phyloP scores from a whole-genome alignment of 2,329 filamentous ascomycete species.

The Cadophora malorum region DNA sequence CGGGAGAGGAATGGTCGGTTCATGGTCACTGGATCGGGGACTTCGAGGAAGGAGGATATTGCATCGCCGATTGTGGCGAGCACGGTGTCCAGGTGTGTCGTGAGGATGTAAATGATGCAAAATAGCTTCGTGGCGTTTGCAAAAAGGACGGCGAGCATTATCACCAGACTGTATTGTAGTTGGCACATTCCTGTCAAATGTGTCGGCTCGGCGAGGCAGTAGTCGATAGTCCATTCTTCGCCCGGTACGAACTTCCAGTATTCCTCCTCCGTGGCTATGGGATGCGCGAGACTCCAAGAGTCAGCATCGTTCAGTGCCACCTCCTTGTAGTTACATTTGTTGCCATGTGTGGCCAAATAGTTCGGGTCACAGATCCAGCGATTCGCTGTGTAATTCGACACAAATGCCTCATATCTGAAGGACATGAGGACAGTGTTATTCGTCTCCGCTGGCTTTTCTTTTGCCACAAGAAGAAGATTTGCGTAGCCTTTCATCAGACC shows the following conservation, averaged over 20 bases:
- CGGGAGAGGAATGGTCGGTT: constrained; percentile 39
- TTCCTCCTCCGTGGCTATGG: background rate
- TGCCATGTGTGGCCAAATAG: constrained; percentile 30
- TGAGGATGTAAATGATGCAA: constrained; percentile 29
- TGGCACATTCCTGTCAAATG: constrained; percentile 30
- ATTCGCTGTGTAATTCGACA: constrained; percentile 35
- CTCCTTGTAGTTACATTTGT: constrained; percentile 32
- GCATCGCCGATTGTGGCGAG: constrained; percentile 48
- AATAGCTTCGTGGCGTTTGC: constrained; percentile 31
- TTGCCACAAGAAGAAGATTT: constrained; percentile 35
- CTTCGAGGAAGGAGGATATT: constrained; percentile 47
- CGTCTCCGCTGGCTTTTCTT: constrained; percentile 25
- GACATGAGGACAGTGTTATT: constrained; percentile 32
- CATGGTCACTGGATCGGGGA: constrained; percentile 43
- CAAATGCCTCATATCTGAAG: constrained; percentile 32
- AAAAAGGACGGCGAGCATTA: constrained; percentile 32
- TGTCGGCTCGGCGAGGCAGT: constrained; percentile 34
- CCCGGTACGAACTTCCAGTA: constrained; percentile 16
- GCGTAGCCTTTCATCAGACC: constrained; percentile 26
- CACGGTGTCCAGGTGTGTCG: constrained; percentile 29
- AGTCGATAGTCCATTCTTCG: constrained; percentile 34
- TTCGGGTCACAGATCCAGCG: constrained; percentile 37
- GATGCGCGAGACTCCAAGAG: constrained; percentile 32
- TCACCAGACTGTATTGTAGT: constrained; percentile 35
- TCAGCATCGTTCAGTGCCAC: constrained; percentile 27